Conservation (phyloP, 2,329 filamentous ascomycete genomes). For the Ascochyta rabiei region DNA sequence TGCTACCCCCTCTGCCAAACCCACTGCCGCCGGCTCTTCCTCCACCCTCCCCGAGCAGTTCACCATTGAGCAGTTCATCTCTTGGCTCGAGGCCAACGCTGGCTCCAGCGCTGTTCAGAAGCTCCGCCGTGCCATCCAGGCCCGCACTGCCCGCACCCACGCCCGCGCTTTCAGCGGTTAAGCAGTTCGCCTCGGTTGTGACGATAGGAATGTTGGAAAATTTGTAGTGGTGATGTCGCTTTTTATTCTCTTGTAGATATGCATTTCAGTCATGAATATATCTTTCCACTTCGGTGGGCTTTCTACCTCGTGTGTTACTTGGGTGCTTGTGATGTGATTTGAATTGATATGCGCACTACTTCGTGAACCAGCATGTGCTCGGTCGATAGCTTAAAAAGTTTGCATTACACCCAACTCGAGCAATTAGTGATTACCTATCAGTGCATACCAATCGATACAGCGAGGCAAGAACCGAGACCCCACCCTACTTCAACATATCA, state of each 20-base stretch:
- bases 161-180: constrained; percentile 38
- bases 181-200: background rate
- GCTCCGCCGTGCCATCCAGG: constrained; percentile 32
- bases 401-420: no score
- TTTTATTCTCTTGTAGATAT: constrained; percentile 42
- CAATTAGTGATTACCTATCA: no score
- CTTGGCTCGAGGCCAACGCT: constrained; percentile 39
- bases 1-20: constrained; percentile 18
- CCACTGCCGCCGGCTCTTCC: constrained; percentile 20
- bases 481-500: constrained; percentile 30
- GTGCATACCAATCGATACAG: no score
- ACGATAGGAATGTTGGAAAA: background rate
- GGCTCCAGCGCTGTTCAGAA: constrained; percentile 29
- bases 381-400: no score
- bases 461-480: no score
- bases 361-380: background rate
- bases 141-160: constrained; percentile 31
- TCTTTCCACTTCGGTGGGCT: constrained; percentile 15
- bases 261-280: constrained; percentile 31
- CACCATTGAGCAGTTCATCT: constrained; percentile 43
- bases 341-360: no score
- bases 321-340: background rate
- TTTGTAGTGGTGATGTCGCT: constrained; percentile 5
- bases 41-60: constrained; percentile 37
- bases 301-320: background rate